Base-by-base conservation (phyloP, 129 eudicot genomes). In the Artemisia argyi region DNA sequence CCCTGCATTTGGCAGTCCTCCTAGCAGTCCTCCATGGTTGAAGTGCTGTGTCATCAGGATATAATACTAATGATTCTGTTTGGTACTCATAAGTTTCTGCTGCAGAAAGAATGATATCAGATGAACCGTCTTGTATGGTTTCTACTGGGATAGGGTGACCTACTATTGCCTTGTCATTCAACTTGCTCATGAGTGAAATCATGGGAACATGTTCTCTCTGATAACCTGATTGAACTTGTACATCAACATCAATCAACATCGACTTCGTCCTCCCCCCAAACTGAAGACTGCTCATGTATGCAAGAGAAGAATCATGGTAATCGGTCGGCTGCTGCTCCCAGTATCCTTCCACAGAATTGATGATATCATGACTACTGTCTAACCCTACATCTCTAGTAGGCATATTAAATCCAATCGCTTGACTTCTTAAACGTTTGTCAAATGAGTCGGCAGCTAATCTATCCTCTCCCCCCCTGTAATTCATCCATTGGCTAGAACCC, bases 111-210 rank as follows among this genome's bases (percentile, higher is more conserved):
- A 73, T 48, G 18, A 57, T 68, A 48, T 87, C 93, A 18, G 96
- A 71, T 14, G 89, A 78, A 59, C 87, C 86, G 50, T 77, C 83
- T 69, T 86, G 90, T 12, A 95, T 85, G 54, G 84, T 60, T 82
- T 95, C 97, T 18, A 95, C 67, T 78, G 88, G 96, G 79, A 95
- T 83, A 16, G 99, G 99, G 73, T 95, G 97, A 56, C 99, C 99
- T 56, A 95, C 81, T 51, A 95, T 95, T 24, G 97, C 96, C 73
- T 88, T 84, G 71, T 94, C 97, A 78, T 90, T 90, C 68, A 90
- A 46, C 87, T 84, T 95, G 79, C 97, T 95, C 89, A 80, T 88
- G 47, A 95, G 80, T 35, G 99, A 95, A 76, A 95, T 89, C 84
- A 89, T 83, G 7, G 99, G 97, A 57, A 91, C 97, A 54, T 90